Evolutionary conservation across 2,329 filamentous ascomycete species (phyloP).

Genomic region (Claviceps humidiphila): DNA sequence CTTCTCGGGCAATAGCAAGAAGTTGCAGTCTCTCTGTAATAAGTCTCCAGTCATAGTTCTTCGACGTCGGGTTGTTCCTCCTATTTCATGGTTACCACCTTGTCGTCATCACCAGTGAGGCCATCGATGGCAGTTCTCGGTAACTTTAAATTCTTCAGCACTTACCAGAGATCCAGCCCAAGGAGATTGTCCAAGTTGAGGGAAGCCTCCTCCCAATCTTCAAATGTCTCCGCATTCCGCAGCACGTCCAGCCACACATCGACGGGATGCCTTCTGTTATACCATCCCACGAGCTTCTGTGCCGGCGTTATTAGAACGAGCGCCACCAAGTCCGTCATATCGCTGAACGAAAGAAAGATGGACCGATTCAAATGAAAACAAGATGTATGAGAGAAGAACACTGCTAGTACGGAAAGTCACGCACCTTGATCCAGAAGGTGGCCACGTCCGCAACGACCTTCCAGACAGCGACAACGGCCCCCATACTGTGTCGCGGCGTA

Average conservation of each 20-base stretch:
- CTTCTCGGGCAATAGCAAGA: conserved; percentile 54
- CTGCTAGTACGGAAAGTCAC: conserved; percentile 5
- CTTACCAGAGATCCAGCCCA: conserved; percentile 68
- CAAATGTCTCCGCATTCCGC: conserved; percentile 54
- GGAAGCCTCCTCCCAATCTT: conserved; percentile 80
- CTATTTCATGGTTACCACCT: conserved; percentile 24
- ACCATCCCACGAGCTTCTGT: conserved; percentile 58
- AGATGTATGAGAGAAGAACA: too few relatives aligned
- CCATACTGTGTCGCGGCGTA: conserved; percentile 25
- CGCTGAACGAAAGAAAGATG: conserved; percentile 4
- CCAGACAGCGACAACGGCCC: conserved; percentile 35
- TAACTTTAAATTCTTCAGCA: background rate
- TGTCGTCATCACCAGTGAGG: background rate
- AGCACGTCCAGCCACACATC: conserved; percentile 55
- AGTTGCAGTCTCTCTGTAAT: conserved; percentile 65
- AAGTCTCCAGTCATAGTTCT: conserved; percentile 75
- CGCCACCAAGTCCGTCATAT: conserved; percentile 7
- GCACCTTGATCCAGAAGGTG: conserved; percentile 49
- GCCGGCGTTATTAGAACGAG: conserved; percentile 16
- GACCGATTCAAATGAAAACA: background rate
- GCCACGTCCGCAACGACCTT: conserved; percentile 48
- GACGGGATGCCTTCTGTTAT: conserved; percentile 48
- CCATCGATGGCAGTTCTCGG: too few relatives aligned
- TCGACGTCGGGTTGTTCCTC: conserved; percentile 69
- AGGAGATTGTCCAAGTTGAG: conserved; percentile 69